Base-by-base conservation (phyloP, 176 grass and related monocot genomes). In the Pontederia paniculata region DNA sequence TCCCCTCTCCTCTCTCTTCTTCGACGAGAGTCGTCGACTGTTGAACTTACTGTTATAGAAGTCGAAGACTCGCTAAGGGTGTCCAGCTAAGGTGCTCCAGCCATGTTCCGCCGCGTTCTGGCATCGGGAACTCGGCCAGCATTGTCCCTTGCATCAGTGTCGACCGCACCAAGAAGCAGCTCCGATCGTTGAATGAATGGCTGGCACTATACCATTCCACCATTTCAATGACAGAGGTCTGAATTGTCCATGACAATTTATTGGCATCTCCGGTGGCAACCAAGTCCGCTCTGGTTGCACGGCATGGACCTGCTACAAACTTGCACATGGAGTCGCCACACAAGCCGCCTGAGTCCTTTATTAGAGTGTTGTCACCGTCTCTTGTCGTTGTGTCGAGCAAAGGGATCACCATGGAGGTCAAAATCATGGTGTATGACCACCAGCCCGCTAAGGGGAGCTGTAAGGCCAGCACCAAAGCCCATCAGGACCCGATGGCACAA, bases 361-460 rank as follows among this genome's bases (percentile, higher is more conserved):
- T 11, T 28, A 10, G n/a, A 17, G 2, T 48, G 19, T 44, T 42
- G 4, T 7, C 58, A 17, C 57, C 9, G 56, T 16, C 15, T 23
- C 8, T 42, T 9, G 3, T 42, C 10, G 1, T 42, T 16, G 23
- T 8, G 60, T 17, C 10, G 12, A 22, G 21, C 21, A 64, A 50
- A 10, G 45, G 45, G 0, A 50, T 64, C 21, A 14, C 45, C 45
- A 11, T 45, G 45, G 61, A 89, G 71, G 76, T 95, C 8, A 85
- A 95, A 59, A 80, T 67, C 72, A 89, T 95, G 90, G 83, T 95
- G 74, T 67, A 80, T 3, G 82, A 95, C 59, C 75, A 79, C 55
- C 81, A 77, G 59, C 47, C 52, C 43, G 89, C 79, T 13, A 85
- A 85, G 53, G 66, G 78, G 14, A 81, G 78, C 12, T n/a, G n/a